These are phyloP conservation scores for Rachicladosporium sp. DNA, from an alignment of 2,329 filamentous ascomycete genomes.

Conservation along the genomic window DNA sequence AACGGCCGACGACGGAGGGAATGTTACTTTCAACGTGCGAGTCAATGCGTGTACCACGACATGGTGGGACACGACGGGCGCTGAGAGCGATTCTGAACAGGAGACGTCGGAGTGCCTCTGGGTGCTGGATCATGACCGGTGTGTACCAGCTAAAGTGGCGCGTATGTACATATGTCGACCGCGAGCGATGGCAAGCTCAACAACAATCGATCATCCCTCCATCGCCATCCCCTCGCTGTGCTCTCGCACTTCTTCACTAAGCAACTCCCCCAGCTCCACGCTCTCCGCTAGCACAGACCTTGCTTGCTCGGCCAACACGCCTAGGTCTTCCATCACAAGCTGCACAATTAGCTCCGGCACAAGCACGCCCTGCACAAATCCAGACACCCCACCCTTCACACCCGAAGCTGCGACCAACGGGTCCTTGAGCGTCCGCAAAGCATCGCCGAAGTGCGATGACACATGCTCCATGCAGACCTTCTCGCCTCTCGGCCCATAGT, in stretches of 20 bases:
- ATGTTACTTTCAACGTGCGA: too few species aligned
- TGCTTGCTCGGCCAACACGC: slow-evolving; percentile 12
- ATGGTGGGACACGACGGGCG: too few species aligned
- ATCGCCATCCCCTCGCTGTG: slow-evolving; percentile 7
- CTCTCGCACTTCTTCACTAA: slow-evolving; percentile 20
- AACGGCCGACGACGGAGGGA: too few species aligned
- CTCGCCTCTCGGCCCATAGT: slow-evolving; percentile 25
- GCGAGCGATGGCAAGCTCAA: too few species aligned
- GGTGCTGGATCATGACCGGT: too few species aligned
- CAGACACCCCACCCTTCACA: slow-evolving; percentile 22
- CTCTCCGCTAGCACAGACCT: slow-evolving; percentile 19
- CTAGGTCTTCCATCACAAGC: slow-evolving; percentile 24
- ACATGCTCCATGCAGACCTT: slow-evolving; percentile 24
- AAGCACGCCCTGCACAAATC: slow-evolving; percentile 24
- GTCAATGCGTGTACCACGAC: too few species aligned
- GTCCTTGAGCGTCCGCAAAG: slow-evolving; percentile 19
- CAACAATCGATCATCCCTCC: background rate
- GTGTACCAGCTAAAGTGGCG: too few species aligned
- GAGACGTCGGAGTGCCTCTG: too few species aligned
- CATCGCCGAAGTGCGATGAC: slow-evolving; percentile 14
- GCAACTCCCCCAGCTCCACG: slow-evolving; percentile 20
- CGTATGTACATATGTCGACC: too few species aligned
- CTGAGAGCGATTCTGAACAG: too few species aligned
- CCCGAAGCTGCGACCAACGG: slow-evolving; percentile 20
- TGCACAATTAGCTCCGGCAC: slow-evolving; percentile 25